phyloP scores from a whole-genome alignment of 225 moss, liverwort and hornwort species.

The Pseudisothecium myosuroides region DNA sequence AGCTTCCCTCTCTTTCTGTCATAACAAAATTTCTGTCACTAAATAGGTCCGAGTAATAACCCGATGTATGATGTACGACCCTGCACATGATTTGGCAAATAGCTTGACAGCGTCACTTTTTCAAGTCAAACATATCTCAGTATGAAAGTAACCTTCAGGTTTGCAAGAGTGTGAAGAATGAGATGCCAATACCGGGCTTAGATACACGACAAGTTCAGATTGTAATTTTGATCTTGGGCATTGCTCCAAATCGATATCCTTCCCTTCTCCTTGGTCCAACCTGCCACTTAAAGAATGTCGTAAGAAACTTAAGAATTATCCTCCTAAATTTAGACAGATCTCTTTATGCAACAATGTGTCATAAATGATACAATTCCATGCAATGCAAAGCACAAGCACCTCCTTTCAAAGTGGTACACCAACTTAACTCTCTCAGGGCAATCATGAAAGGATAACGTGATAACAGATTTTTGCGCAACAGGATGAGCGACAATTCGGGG shows the following conservation, averaged over 20 bases:
- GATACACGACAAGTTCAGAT: constrained; percentile 54
- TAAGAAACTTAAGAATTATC: neutral
- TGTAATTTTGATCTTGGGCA: constrained; percentile 60
- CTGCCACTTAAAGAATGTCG: constrained; percentile 15
- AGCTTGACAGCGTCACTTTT: neutral
- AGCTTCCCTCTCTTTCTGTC: constrained; percentile 63
- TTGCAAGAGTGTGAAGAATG: neutral
- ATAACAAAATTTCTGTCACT: constrained; percentile 8
- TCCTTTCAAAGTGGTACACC: neutral
- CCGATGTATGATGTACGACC: neutral
- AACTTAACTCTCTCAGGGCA: neutral
- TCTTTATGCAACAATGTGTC: neutral
- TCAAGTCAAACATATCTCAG: neutral
- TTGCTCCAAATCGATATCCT: constrained; percentile 50
- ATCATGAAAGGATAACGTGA: neutral
- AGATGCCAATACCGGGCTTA: constrained; percentile 63
- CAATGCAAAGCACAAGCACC: neutral
- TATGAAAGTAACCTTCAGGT: neutral
- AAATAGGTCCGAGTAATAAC: neutral
- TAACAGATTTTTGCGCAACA: neutral
- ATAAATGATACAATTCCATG: neutral
- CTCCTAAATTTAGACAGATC: neutral
- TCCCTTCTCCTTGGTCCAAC: constrained; percentile 83
- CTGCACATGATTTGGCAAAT: neutral
- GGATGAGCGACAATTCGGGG: neutral